Evolutionary conservation across 495 filamentous ascomycete genomes (phyloP).

Genomic region (Aspergillus egyptiacus): DNA sequence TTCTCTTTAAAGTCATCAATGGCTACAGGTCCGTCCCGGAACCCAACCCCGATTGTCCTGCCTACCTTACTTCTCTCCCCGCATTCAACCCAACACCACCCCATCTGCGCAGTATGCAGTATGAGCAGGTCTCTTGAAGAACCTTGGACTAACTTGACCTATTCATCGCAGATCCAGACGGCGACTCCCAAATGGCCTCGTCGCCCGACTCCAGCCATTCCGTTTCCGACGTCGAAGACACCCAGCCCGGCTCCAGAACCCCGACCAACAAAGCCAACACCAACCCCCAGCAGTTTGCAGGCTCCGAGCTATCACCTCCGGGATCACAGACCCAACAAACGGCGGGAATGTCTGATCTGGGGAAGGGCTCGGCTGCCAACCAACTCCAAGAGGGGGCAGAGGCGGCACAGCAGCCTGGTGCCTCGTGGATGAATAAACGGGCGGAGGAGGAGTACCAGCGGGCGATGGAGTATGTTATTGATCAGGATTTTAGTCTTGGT

Average conservation of each 20-base stretch:
- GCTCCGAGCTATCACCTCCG: slow-evolving; percentile 49
- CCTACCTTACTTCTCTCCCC: background rate
- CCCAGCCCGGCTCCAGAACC: slow-evolving; percentile 30
- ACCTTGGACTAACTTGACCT: background rate
- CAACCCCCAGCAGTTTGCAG: slow-evolving; percentile 18
- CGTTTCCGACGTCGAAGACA: slow-evolving; percentile 24
- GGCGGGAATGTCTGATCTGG: slow-evolving; percentile 3
- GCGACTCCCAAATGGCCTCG: slow-evolving; percentile 54
- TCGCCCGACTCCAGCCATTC: slow-evolving; percentile 40
- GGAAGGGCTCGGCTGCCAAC: background rate
- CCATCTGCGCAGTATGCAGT: too few species aligned
- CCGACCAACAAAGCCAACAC: slow-evolving; percentile 25
- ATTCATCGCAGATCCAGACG: slow-evolving; percentile 40
- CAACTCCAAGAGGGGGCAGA: background rate
- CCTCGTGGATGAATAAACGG: slow-evolving; percentile 54
- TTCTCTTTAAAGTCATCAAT: too few species aligned
- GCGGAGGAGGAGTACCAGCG: slow-evolving; percentile 56
- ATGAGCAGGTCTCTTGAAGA: too few species aligned
- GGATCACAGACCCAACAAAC: slow-evolving; percentile 42
- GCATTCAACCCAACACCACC: background rate
- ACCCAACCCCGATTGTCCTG: background rate
- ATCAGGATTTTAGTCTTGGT: slow-evolving; percentile 43
- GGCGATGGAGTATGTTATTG: slow-evolving; percentile 42
- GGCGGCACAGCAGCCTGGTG: slow-evolving; percentile 30
- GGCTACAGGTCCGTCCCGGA: slow-evolving; percentile 6